Conservation (phyloP, 352 stramenopile species). For the Thraustochytrium striatum region DNA sequence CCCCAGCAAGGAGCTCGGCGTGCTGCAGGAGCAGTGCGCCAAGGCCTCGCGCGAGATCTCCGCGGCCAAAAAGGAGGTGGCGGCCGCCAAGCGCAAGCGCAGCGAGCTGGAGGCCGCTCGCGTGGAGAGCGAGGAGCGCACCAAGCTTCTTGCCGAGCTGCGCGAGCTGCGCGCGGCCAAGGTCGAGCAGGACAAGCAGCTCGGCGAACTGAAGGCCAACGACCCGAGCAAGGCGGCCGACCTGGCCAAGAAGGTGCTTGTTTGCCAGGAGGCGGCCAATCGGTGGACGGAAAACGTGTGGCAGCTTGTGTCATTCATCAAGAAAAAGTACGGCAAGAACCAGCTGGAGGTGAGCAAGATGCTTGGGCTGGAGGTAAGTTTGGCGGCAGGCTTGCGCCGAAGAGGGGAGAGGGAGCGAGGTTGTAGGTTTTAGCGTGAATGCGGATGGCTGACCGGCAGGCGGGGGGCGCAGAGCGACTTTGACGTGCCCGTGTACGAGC, state of each 20-base stretch:
- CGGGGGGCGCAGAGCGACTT: conserved; percentile 29
- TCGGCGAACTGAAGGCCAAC: conserved; percentile 48
- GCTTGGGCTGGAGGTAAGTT: conserved; percentile 12
- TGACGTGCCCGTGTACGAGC: conserved; percentile 23
- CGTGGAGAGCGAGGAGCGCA: conserved; percentile 13
- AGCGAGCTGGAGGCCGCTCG: conserved; percentile 42
- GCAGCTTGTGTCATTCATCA: conserved; percentile 9
- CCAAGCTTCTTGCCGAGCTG: conserved; percentile 50
- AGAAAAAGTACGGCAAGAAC: conserved; percentile 54
- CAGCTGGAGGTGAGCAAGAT: conserved; percentile 54
- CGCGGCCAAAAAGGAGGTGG: not conserved
- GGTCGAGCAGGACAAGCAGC: conserved; percentile 1
- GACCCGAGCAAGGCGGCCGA: conserved; percentile 51
- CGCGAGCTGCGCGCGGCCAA: conserved; percentile 48
- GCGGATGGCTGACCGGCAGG: no score
- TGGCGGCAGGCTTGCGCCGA: no score
- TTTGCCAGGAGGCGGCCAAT: conserved; percentile 52
- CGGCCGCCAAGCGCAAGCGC: conserved; percentile 25
- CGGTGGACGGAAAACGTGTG: conserved; percentile 60
- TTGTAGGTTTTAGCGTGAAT: no score
- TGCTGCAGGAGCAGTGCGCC: conserved; percentile 18
- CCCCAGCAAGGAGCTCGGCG: conserved; percentile 53
- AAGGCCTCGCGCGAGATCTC: conserved; percentile 32
- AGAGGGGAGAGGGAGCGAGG: no score
- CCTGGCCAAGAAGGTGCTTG: conserved; percentile 15